phyloP scores from a whole-genome alignment of 2,329 filamentous ascomycete species.

The Geosmithia flava region DNA sequence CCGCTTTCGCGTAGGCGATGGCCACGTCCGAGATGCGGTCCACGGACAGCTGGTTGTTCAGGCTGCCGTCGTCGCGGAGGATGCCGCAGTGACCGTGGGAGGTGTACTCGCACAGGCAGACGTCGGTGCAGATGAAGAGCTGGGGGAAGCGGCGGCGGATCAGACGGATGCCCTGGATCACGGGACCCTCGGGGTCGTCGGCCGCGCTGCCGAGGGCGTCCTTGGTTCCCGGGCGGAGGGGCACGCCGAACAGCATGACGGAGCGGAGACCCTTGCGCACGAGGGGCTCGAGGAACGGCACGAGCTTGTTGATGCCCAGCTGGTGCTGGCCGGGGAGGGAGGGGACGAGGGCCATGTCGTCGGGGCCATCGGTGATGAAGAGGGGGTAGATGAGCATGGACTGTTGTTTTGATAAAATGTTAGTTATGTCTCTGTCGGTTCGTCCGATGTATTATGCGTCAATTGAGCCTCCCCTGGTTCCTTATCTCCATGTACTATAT shows the following conservation, averaged over 20 bases:
- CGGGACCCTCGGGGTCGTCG: constrained; percentile 85
- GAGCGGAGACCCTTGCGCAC: constrained; percentile 82
- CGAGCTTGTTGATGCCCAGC: constrained; percentile 73
- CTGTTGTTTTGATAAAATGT: no score
- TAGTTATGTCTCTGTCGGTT: no score
- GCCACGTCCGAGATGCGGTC: constrained; percentile 96
- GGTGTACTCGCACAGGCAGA: constrained; percentile 97
- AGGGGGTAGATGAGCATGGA: constrained; percentile 98
- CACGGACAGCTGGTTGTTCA: constrained; percentile 89
- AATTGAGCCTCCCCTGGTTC: no score
- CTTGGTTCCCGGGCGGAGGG: constrained; percentile 67
- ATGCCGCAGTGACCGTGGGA: constrained; percentile 97
- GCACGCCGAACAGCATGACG: constrained; percentile 93
- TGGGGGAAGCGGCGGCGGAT: constrained; percentile 77
- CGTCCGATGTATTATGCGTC: neutral
- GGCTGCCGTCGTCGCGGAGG: constrained; percentile 76
- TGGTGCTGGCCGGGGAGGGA: constrained; percentile 86
- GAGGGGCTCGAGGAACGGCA: constrained; percentile 75
- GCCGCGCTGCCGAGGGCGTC: constrained; percentile 85
- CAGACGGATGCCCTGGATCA: constrained; percentile 76
- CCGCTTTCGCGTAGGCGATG: constrained; percentile 89
- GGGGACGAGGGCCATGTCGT: constrained; percentile 82
- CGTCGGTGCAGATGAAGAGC: constrained; percentile 83
- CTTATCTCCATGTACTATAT: neutral
- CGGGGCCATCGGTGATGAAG: constrained; percentile 88